phyloP scores from a whole-genome alignment of 306 rosid genomes.

The Cucumis melo region DNA sequence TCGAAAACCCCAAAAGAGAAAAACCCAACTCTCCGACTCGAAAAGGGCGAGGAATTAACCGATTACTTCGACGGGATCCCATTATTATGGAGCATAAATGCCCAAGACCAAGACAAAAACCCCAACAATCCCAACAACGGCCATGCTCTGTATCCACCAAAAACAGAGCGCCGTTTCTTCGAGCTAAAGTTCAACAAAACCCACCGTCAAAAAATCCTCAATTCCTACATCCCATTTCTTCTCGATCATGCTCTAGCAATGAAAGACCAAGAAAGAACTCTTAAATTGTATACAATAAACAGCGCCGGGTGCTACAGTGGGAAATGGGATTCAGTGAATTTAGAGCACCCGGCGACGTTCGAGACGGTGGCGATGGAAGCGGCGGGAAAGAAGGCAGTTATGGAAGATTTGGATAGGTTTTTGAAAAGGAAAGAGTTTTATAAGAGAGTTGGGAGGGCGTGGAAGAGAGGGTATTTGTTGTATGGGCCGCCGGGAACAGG shows the following conservation, averaged over 20 bases:
- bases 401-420: conserved; percentile 56
- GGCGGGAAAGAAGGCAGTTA: conserved; percentile 20
- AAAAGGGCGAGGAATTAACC: conserved; percentile 38
- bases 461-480: conserved; percentile 82
- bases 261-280: conserved; percentile 27
- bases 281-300: conserved; percentile 64
- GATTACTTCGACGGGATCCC: conserved; percentile 27
- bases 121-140: neutral
- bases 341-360: conserved; percentile 74
- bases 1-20: conserved; percentile 48
- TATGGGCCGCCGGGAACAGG: conserved; percentile 94
- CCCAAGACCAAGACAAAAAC: conserved; percentile 25
- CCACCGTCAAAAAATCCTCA: conserved; percentile 22
- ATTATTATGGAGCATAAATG: conserved; percentile 37
- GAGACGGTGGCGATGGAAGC: conserved; percentile 73
- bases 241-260: conserved; percentile 32
- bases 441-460: conserved; percentile 72
- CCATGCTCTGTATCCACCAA: conserved; percentile 2
- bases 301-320: conserved; percentile 13
- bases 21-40: conserved; percentile 37
- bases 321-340: conserved; percentile 64
- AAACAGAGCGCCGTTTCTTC: conserved; percentile 35
- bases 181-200: conserved; percentile 54
- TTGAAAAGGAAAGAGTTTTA: conserved; percentile 65
- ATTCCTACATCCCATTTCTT: conserved; percentile 35